Percentiles rank a stretch among this genome's conserved stretches.
These are phyloP conservation scores for Clonostachys rhizophaga DNA, from an alignment of 2,329 filamentous ascomycete genomes.

Conservation along the genomic window DNA sequence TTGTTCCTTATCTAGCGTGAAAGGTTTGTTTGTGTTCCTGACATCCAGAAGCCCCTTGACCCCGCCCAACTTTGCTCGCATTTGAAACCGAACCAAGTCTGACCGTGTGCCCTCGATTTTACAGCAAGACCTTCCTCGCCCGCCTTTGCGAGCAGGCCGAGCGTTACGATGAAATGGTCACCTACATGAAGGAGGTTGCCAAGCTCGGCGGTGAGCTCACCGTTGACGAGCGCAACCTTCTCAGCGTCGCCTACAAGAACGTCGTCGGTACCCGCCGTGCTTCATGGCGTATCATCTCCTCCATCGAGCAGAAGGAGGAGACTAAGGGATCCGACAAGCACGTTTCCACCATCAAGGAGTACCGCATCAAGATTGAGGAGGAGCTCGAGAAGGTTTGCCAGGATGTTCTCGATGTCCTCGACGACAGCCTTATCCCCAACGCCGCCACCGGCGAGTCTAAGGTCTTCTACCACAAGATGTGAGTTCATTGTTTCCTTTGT, in stretches of 20 bases:
- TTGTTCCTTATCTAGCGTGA: slow-evolving; percentile 52
- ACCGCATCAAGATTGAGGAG: slow-evolving; percentile 96
- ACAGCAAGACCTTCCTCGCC: slow-evolving; percentile 99
- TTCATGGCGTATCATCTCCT: slow-evolving; percentile 99
- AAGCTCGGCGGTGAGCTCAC: slow-evolving; percentile 77
- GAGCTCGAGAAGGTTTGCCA: slow-evolving; percentile 98
- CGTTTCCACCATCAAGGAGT: slow-evolving; percentile 88
- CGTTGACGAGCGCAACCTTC: slow-evolving; percentile 97
- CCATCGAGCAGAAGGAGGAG: slow-evolving; percentile 99
- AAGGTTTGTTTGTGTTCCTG: slow-evolving; percentile 47
- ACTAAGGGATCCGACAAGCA: slow-evolving; percentile 97
- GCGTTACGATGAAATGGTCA: slow-evolving; percentile 99
- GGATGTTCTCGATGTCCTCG: slow-evolving; percentile 93
- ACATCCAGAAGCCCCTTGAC: slow-evolving; percentile 7
- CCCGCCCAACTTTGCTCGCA: slow-evolving; percentile 1
- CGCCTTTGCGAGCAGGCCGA: slow-evolving; percentile 99
- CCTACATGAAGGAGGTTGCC: slow-evolving; percentile 99
- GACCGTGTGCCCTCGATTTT: slow-evolving; percentile 13
- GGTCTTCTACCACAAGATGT: slow-evolving; percentile 99
- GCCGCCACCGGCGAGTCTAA: slow-evolving; percentile 97
- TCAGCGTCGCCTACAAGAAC: slow-evolving; percentile 99
- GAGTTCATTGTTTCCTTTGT: slow-evolving; percentile 13
- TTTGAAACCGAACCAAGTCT: slow-evolving; percentile 6
- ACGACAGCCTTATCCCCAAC: slow-evolving; percentile 90
- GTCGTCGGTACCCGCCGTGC: slow-evolving; percentile 97